Conservation (phyloP, 257 asterid species). For the Lycium ferocissimum region DNA sequence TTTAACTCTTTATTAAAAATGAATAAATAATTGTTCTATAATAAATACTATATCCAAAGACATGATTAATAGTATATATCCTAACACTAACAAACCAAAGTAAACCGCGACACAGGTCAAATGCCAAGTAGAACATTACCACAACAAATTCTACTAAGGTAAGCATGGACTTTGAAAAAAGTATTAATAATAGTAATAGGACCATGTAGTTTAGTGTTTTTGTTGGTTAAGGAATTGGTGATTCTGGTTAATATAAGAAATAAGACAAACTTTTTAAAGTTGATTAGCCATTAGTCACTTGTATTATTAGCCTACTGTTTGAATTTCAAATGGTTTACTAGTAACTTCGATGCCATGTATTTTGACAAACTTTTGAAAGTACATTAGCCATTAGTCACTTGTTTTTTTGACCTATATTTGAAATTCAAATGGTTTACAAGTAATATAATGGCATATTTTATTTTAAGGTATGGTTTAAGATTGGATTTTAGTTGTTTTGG, state of each 20-base stretch:
- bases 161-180: background rate
- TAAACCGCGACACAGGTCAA: background rate
- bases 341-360: background rate
- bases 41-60: too few species aligned
- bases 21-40: too few species aligned
- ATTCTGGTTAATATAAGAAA: background rate
- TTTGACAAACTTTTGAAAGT: background rate
- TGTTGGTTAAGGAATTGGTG: slow-evolving; percentile 5
- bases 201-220: background rate
- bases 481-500: background rate
- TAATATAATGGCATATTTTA: background rate
- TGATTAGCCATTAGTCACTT: slow-evolving; percentile 12
- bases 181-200: background rate
- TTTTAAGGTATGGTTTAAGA: background rate
- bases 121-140: background rate
- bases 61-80: too few species aligned
- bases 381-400: slow-evolving; percentile 6
- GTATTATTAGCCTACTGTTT: background rate
- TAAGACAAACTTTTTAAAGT: slow-evolving; percentile 8
- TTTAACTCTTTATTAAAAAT: too few species aligned
- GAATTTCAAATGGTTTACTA: slow-evolving; percentile 13
- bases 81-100: background rate
- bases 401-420: slow-evolving; percentile 2
- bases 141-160: background rate
- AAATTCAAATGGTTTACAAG: slow-evolving; percentile 10